Conservation (phyloP, 2,329 filamentous ascomycete genomes). For the Fusarium nodosum region DNA sequence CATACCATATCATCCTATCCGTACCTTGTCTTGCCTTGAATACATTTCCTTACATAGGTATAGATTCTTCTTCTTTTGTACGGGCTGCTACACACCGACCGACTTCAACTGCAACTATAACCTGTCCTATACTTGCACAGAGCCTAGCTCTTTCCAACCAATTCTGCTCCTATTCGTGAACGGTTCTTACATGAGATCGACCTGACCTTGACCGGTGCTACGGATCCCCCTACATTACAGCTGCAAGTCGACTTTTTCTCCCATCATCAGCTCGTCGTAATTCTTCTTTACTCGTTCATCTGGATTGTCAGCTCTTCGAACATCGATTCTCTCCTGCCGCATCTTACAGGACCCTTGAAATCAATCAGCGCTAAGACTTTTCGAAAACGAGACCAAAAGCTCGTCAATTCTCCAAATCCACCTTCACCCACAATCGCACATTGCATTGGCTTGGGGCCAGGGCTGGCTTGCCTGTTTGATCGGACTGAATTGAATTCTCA, state of each 20-base stretch:
- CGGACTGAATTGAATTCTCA: conserved; percentile 16
- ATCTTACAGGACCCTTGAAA: conserved; percentile 36
- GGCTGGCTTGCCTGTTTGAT: conserved; percentile 43
- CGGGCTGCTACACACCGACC: conserved; percentile 41
- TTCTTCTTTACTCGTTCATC: conserved; percentile 19
- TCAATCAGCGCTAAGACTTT: conserved; percentile 42
- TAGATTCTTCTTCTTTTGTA: conserved; percentile 32
- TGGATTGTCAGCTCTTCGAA: conserved; percentile 24
- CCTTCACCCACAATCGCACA: conserved; percentile 48
- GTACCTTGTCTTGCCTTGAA: conserved; percentile 13
- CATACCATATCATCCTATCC: conserved; percentile 19
- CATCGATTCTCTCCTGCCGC: conserved; percentile 1
- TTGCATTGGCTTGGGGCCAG: conserved; percentile 19
- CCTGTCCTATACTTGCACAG: conserved; percentile 33
- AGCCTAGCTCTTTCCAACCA: conserved; percentile 21
- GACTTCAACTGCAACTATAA: conserved; percentile 24
- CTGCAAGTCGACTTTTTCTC: conserved; percentile 24
- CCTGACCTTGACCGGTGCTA: conserved; percentile 45
- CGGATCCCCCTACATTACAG: conserved; percentile 35
- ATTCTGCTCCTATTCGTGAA: conserved; percentile 28
- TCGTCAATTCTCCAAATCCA: conserved; percentile 44
- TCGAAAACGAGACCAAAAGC: conserved; percentile 34
- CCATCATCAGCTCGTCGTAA: not conserved
- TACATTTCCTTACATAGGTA: conserved; percentile 26
- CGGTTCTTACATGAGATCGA: conserved; percentile 42